Evolutionary conservation across 2,329 filamentous ascomycete genomes (phyloP).

Genomic region (Hypomyces perniciosus): DNA sequence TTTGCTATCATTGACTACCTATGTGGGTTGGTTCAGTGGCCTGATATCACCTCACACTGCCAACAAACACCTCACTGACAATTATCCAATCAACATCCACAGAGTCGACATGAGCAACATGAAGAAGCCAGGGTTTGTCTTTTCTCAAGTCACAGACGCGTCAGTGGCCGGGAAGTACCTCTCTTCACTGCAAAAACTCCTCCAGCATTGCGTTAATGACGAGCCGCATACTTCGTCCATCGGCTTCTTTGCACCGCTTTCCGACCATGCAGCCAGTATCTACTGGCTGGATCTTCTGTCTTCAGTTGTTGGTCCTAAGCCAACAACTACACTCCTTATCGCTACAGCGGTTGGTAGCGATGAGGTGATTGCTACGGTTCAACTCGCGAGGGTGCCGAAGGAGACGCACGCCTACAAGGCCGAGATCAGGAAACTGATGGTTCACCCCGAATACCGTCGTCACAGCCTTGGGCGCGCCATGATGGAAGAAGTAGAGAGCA

Average conservation of each 20-base stretch:
- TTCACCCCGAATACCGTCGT: conserved; percentile 18
- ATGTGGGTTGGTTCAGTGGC: too few relatives aligned
- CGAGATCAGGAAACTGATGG: conserved; percentile 24
- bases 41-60: neutral
- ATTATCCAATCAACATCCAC: neutral
- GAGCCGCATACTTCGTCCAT: conserved; percentile 23
- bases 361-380: conserved; percentile 19
- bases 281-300: conserved; percentile 19
- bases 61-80: neutral
- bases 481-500: conserved; percentile 20
- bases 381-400: conserved; percentile 18
- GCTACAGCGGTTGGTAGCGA: conserved; percentile 1
- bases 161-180: conserved; percentile 14
- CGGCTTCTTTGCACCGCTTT: conserved; percentile 23
- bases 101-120: conserved; percentile 4
- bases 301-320: neutral
- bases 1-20: too few relatives aligned
- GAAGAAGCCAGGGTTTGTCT: neutral
- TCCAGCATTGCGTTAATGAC: conserved; percentile 23
- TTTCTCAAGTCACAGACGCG: conserved; percentile 5
- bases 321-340: conserved; percentile 15
- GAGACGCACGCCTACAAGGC: conserved; percentile 21
- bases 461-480: conserved; percentile 17
- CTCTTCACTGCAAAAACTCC: conserved; percentile 17
- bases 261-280: conserved; percentile 16